phyloP scores from a whole-genome alignment of 164 flowering plant genomes.

The Aristolochia californica region DNA sequence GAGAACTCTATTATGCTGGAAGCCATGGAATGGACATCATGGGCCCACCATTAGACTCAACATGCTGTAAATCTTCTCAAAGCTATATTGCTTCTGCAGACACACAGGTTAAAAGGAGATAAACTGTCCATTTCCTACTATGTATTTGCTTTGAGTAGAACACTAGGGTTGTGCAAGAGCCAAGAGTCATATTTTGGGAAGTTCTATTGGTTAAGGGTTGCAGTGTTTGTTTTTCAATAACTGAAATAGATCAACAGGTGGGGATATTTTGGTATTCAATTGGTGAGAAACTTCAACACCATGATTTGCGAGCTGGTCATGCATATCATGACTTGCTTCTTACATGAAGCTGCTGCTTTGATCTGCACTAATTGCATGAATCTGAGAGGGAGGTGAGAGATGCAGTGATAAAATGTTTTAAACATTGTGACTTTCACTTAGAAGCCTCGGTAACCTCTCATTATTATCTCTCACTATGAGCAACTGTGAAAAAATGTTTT shows the following conservation, averaged over 20 bases:
- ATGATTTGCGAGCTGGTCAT: conserved; percentile 4
- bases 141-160: too few species aligned
- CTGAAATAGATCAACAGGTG: conserved; percentile 3
- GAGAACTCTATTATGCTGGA: conserved; percentile 27
- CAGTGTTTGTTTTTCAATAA: not conserved
- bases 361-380: conserved; percentile 1
- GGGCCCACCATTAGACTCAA: conserved; percentile 1
- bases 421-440: not conserved
- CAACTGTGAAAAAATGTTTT: not conserved
- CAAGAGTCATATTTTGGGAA: not conserved
- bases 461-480: not conserved
- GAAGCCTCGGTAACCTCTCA: not conserved
- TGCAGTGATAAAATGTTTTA: not conserved
- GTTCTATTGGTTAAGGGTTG: not conserved
- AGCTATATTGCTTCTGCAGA: conserved; percentile 2
- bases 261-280: not conserved
- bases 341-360: not conserved
- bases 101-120: not conserved
- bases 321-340: conserved; percentile 1
- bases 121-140: not conserved
- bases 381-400: not conserved
- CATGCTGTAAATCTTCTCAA: not conserved
- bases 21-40: conserved; percentile 15
- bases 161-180: too few species aligned
- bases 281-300: conserved; percentile 4